phyloP scores from a whole-genome alignment of 495 filamentous ascomycete genomes.

The Amniculicola lignicola region DNA sequence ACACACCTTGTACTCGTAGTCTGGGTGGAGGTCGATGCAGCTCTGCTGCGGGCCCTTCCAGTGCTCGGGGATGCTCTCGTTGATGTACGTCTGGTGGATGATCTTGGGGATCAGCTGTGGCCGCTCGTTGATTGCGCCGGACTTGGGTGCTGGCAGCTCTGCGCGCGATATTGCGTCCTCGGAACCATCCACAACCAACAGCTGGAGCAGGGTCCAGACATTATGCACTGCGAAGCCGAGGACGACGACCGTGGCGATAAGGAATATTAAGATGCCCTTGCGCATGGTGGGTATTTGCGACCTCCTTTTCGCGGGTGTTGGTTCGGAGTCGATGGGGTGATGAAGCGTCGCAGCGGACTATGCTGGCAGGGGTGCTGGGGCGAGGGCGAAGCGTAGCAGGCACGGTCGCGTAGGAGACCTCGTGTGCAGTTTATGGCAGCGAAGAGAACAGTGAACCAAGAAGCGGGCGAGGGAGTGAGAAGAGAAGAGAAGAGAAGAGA shows the following conservation, averaged over 20 bases:
- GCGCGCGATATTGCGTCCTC: constrained; percentile 45
- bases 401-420: background rate
- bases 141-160: constrained; percentile 43
- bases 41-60: constrained; percentile 72
- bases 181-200: constrained; percentile 46
- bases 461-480: too few species aligned
- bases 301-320: constrained; percentile 4
- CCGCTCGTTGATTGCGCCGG: constrained; percentile 49
- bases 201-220: constrained; percentile 45
- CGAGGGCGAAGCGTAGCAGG: too few species aligned
- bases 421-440: background rate
- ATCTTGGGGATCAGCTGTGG: constrained; percentile 80
- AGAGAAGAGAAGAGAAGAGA: too few species aligned
- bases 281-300: constrained; percentile 35
- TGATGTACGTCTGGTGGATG: constrained; percentile 84
- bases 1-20: constrained; percentile 78
- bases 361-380: background rate
- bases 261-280: constrained; percentile 38
- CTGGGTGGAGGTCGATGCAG: constrained; percentile 71
- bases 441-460: too few species aligned
- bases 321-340: background rate
- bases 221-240: constrained; percentile 48
- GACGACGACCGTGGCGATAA: constrained; percentile 50
- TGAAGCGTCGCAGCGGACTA: background rate
- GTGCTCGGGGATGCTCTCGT: constrained; percentile 68